These are phyloP conservation scores for Gloeopeniophorella convolvens DNA, from an alignment of 768 basidiomycete genomes.

Conservation along the genomic window DNA sequence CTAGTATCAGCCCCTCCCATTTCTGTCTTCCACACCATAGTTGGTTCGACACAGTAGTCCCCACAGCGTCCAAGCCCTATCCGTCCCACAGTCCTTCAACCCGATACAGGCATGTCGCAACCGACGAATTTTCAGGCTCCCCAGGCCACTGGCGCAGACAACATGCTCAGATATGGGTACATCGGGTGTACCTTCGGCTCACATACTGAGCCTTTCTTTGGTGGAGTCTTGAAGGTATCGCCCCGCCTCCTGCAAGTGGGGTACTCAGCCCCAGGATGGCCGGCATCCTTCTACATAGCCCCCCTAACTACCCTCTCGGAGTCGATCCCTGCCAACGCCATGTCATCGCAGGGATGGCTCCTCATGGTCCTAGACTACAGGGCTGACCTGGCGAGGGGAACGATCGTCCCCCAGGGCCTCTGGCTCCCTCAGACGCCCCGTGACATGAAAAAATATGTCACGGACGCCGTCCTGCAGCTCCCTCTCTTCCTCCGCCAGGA, in stretches of 20 bases:
- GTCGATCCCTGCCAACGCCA: constrained; percentile 8
- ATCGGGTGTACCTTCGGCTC: constrained; percentile 8
- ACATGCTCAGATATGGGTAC: constrained; percentile 11
- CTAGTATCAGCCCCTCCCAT: not conserved
- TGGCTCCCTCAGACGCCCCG: constrained; percentile 18
- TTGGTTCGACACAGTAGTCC: too few relatives aligned
- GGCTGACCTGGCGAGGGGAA: constrained; percentile 7
- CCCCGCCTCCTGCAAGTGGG: constrained; percentile 10
- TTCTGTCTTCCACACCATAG: too few relatives aligned
- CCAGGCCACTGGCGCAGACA: constrained; percentile 8
- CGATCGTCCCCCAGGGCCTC: constrained; percentile 13
- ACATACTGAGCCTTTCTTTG: constrained; percentile 11
- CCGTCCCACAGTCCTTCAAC: not conserved
- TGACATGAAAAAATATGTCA: constrained; percentile 18
- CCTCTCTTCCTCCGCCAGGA: constrained; percentile 20
- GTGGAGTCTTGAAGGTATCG: constrained; percentile 4
- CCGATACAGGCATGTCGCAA: not conserved
- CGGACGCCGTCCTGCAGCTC: constrained; percentile 14
- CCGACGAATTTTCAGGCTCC: not conserved
- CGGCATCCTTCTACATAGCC: constrained; percentile 7
- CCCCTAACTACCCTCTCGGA: constrained; percentile 1
- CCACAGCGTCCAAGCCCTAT: not conserved
- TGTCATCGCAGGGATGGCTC: constrained; percentile 13
- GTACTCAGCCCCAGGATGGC: constrained; percentile 16
- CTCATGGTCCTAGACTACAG: constrained; percentile 17